A percentile compares a stretch with the other conserved stretches of the same genome.
These are phyloP conservation scores for Fusarium sacchari DNA, from an alignment of 2,329 filamentous ascomycete species.

Conservation along the genomic window DNA sequence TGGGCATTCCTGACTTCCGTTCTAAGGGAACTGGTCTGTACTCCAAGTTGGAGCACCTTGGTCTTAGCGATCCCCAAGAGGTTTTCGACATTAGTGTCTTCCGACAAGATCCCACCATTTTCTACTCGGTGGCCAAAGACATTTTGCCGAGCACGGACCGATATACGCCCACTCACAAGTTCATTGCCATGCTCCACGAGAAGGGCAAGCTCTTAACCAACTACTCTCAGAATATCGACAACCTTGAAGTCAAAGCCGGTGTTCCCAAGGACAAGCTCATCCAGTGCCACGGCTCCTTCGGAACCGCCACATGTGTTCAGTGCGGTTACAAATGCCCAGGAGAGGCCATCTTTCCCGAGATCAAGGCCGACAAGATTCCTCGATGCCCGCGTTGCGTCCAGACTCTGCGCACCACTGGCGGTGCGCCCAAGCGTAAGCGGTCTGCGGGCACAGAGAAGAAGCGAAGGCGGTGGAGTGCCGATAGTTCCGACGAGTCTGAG, in stretches of 20 bases:
- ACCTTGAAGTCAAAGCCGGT: slow-evolving; percentile 88
- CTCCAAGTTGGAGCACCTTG: slow-evolving; percentile 81
- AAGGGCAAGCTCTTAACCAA: slow-evolving; percentile 92
- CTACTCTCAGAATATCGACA: slow-evolving; percentile 99
- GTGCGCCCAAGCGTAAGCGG: slow-evolving; percentile 52
- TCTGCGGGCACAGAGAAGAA: slow-evolving; percentile 55
- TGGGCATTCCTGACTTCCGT: slow-evolving; percentile 96
- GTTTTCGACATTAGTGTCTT: slow-evolving; percentile 94
- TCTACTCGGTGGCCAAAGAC: slow-evolving; percentile 91
- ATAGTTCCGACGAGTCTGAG: slow-evolving; percentile 58
- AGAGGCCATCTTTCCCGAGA: slow-evolving; percentile 80
- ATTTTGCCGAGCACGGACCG: slow-evolving; percentile 84
- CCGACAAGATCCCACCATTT: slow-evolving; percentile 84
- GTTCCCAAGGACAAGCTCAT: slow-evolving; percentile 84
- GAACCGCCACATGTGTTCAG: slow-evolving; percentile 87
- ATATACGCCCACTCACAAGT: slow-evolving; percentile 92
- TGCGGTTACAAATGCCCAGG: slow-evolving; percentile 80
- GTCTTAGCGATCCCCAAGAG: slow-evolving; percentile 86
- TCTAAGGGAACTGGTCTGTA: slow-evolving; percentile 94
- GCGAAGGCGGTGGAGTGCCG: slow-evolving; percentile 52
- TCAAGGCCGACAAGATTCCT: slow-evolving; percentile 80
- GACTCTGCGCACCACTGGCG: slow-evolving; percentile 53
- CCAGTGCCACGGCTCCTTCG: slow-evolving; percentile 97
- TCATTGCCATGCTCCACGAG: slow-evolving; percentile 89
- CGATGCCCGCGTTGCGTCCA: slow-evolving; percentile 77